Evolutionary conservation across 495 filamentous ascomycete species (phyloP), one percentile per base, ranked within the genome.

Genomic region (Hyphodiscus hymeniophilus): DNA sequence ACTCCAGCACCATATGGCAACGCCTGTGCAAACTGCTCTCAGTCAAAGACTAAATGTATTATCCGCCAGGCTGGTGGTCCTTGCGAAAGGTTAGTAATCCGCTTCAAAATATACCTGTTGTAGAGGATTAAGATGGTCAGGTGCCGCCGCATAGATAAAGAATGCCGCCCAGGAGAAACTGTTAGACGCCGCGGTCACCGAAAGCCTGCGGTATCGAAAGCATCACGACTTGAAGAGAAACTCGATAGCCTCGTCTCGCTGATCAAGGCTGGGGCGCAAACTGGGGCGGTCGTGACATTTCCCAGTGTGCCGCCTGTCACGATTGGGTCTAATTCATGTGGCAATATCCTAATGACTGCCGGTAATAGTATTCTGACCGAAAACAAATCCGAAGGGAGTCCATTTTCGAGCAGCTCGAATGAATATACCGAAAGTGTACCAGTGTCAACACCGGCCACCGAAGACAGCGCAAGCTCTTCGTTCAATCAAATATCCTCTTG

Each of bases 11-110:
- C 64, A 12, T 71, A 73, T 49, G 75, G 75, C 15, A 65, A 72
- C 22, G 74, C 77, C 8, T 81, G 77, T 51, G 61, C 66, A 40
- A 76, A 74, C 45, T 81, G 77, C 52, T 69, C 68, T 16, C 68
- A 66, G 11, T 69, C 75, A 21, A 81, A 79, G 54, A 76, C 74
- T 55, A 73, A 73, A 52, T 80, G 76, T 51, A 68, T 77, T 31
- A 59, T 66, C 31, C 58, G 63, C 12, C 26, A 50, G 3, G 56
- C 43, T 11, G 66, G 66, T 4, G 45, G 57, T 20, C 56, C 53
- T 32, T 80, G 76, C 48, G 73, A 79, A 46, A 72, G 69, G 68
- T 72, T 21, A 50, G 63, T 50, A 33, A 16, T 20, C 12, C n/a
- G 48, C 10, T 3, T 18, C 33, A 44, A 31, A 31, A 22, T 24